These are phyloP conservation scores for Lablab purpureus DNA, from an alignment of 306 rosid species.

Conservation along the genomic window DNA sequence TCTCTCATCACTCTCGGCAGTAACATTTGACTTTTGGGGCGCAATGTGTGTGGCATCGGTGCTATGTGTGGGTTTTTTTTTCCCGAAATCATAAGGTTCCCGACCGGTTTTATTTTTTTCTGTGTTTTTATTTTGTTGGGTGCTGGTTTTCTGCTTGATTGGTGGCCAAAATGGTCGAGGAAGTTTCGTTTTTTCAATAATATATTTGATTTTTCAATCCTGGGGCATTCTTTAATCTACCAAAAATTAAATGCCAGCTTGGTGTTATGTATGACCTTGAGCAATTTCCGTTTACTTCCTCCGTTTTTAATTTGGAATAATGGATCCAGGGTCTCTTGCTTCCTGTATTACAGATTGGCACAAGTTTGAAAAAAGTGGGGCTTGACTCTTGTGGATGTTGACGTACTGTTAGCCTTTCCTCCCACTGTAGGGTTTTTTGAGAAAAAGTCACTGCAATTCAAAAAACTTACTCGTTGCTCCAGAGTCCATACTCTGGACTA, in stretches of 20 bases:
- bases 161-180: constrained; percentile 23
- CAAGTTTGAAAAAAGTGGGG: constrained; percentile 31
- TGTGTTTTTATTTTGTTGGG: constrained; percentile 3
- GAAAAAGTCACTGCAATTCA: neutral
- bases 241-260: constrained; percentile 35
- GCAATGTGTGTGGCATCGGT: constrained; percentile 32
- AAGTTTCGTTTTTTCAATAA: constrained; percentile 39
- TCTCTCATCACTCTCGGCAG: neutral
- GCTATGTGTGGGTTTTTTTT: constrained; percentile 8
- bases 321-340: constrained; percentile 37
- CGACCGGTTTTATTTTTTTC: constrained; percentile 20
- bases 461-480: neutral
- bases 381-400: constrained; percentile 44
- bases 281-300: constrained; percentile 32
- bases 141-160: constrained; percentile 53
- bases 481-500: neutral
- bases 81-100: neutral
- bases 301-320: constrained; percentile 30
- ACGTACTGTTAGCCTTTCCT: constrained; percentile 25
- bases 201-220: constrained; percentile 39
- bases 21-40: constrained; percentile 36
- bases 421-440: constrained; percentile 20
- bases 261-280: constrained; percentile 36
- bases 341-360: constrained; percentile 40
- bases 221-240: constrained; percentile 18